Evolutionary conservation across 768 basidiomycete species (phyloP).

Genomic region (Panaeolus papilionaceus): DNA sequence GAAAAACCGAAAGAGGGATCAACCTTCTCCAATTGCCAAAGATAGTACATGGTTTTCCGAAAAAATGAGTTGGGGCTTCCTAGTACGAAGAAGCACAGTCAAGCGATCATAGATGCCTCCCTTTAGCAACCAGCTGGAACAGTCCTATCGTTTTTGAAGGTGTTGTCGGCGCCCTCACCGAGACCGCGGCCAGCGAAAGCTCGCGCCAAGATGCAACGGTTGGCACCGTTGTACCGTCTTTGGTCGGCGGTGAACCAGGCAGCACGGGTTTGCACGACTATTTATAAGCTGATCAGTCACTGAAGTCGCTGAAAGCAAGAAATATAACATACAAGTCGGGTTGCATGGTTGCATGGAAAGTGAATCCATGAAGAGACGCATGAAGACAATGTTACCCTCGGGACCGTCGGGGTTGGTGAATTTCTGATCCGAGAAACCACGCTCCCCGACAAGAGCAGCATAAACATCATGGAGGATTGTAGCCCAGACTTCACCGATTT

Average conservation of each 20-base stretch:
- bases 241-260: slow-evolving; percentile 59
- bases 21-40: not conserved
- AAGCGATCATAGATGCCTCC: not conserved
- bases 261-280: slow-evolving; percentile 52
- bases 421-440: slow-evolving; percentile 44
- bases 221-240: slow-evolving; percentile 50
- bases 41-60: not conserved
- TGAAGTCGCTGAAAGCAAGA: not conserved
- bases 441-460: slow-evolving; percentile 42
- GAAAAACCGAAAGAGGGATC: not conserved
- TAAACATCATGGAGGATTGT: slow-evolving; percentile 52
- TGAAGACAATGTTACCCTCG: slow-evolving; percentile 57
- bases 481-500: slow-evolving; percentile 65
- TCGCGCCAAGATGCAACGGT: slow-evolving; percentile 51
- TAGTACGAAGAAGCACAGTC: not conserved
- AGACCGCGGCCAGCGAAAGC: slow-evolving; percentile 58
- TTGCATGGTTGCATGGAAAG: slow-evolving; percentile 56
- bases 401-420: slow-evolving; percentile 44
- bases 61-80: not conserved
- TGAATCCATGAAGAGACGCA: slow-evolving; percentile 57
- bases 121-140: slow-evolving; percentile 8
- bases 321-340: slow-evolving; percentile 50
- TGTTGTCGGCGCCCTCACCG: slow-evolving; percentile 39
- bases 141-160: slow-evolving; percentile 1
- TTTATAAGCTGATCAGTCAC: not conserved